Conservation (phyloP, 2,329 filamentous ascomycete species). For the Magnaporthiopsis incrustans region DNA sequence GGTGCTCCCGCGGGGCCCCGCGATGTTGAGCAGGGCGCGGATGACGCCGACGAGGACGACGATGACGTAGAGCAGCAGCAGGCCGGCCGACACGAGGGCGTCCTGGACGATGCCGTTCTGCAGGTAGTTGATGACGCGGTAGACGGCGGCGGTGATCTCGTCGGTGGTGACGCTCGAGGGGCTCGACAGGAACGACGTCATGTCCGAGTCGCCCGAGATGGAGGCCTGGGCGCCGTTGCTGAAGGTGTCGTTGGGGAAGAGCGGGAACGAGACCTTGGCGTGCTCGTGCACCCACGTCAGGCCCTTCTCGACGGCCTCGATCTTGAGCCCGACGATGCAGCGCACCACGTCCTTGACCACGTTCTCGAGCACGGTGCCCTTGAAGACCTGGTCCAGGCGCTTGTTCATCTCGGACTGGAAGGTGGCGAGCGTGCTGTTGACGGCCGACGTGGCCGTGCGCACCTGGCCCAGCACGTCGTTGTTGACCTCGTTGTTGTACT, state of each 20-base stretch:
- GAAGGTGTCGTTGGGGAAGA: slow-evolving; percentile 73
- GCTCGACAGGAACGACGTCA: slow-evolving; percentile 68
- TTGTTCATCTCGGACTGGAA: slow-evolving; percentile 73
- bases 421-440: slow-evolving; percentile 77
- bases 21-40: slow-evolving; percentile 17
- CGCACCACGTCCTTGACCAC: slow-evolving; percentile 73
- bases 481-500: slow-evolving; percentile 60
- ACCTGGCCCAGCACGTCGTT: slow-evolving; percentile 81
- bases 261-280: slow-evolving; percentile 73
- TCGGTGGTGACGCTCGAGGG: slow-evolving; percentile 67
- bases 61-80: slow-evolving; percentile 69
- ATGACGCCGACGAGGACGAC: slow-evolving; percentile 50
- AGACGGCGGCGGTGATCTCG: slow-evolving; percentile 70
- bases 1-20: not conserved
- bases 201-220: slow-evolving; percentile 47
- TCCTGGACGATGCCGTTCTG: slow-evolving; percentile 63
- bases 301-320: slow-evolving; percentile 74
- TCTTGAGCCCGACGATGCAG: slow-evolving; percentile 83
- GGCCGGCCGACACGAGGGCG: slow-evolving; percentile 66
- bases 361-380: slow-evolving; percentile 69
- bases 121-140: slow-evolving; percentile 60
- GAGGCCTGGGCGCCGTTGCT: slow-evolving; percentile 64
- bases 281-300: slow-evolving; percentile 91
- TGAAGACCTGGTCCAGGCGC: slow-evolving; percentile 70
- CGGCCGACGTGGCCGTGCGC: slow-evolving; percentile 68